phyloP scores from a whole-genome alignment of 495 filamentous ascomycete species.

The Xylaria cubensis region DNA sequence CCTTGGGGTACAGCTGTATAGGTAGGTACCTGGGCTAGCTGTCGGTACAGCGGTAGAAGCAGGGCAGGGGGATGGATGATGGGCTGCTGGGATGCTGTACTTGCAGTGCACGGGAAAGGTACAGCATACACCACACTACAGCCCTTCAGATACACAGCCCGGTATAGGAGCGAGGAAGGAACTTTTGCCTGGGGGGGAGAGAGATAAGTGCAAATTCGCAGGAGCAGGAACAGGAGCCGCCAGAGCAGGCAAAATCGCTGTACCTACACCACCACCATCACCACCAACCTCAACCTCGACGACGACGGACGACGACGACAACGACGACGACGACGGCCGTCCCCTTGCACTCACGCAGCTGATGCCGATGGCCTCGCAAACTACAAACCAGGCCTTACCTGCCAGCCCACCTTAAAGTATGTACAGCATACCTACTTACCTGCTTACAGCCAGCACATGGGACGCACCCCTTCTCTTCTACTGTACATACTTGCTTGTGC shows the following conservation, averaged over 20 bases:
- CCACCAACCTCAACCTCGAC: neutral
- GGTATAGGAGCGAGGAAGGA: slow-evolving; percentile 20
- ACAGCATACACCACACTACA: slow-evolving; percentile 8
- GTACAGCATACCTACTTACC: slow-evolving; percentile 10
- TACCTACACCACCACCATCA: slow-evolving; percentile 7
- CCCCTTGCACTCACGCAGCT: neutral
- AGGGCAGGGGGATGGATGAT: neutral
- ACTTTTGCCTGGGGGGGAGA: slow-evolving; percentile 17
- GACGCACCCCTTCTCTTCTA: neutral
- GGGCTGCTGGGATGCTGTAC: neutral
- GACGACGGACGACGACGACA: neutral
- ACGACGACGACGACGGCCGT: neutral
- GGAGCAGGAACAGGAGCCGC: slow-evolving; percentile 2
- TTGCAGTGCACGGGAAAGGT: slow-evolving; percentile 2
- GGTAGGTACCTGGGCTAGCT: slow-evolving; percentile 17
- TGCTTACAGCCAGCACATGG: neutral
- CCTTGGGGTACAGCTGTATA: slow-evolving; percentile 12
- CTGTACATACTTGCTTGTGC: neutral
- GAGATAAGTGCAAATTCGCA: slow-evolving; percentile 12
- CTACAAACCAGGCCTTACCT: neutral
- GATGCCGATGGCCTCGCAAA: neutral
- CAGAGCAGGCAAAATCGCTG: slow-evolving; percentile 6
- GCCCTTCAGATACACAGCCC: neutral
- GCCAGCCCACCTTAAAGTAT: neutral
- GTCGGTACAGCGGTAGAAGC: slow-evolving; percentile 13